Base-by-base conservation (phyloP, 371 early-diverging fungal species). In the Mortierella sp. region DNA sequence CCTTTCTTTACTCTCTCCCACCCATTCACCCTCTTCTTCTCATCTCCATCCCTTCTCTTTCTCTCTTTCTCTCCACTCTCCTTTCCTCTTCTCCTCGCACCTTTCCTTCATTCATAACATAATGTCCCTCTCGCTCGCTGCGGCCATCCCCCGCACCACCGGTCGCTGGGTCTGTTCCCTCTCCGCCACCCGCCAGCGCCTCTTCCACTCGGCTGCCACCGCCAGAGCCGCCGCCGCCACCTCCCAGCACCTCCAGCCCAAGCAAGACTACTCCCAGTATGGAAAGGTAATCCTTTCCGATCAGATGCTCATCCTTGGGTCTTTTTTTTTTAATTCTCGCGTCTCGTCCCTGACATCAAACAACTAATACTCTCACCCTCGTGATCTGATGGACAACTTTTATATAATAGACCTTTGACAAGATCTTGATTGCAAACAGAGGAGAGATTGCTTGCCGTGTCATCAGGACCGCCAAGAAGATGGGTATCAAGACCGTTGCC, bases 381-480 rank as follows among this genome's bases (percentile, higher is more conserved):
- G 41, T 68, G 68, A 41, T 68, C 41, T 68, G 68, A 68, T 68
- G 68, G 24, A 27, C 56, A 56, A 29, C 0, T 60, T 12, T 27
- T n/a, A 6, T 29, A 27, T 18, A 8, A 27, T 84, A 89, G 89
- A 89, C 91, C 49, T 97, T 99, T 87, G 92, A 96, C 91, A 99
- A 99, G 90, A 97, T 99, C 72, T 92, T 99, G 70, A 95, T 99
- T 80, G 99, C 99, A 55, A 99, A 99, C 90, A 94, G 99, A 75
- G 99, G 99, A 77, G 99, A 99, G 89, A 98, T 98, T 77, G 98
- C 99, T 2, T 95, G 96, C 89, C 93, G 98, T 75, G 96, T 99
- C 58, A 97, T 98, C 84, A 93, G 93, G 72, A 97, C 98, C 2
- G 96, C 95, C 79, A 91, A 89, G 79, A 93, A 93, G 80, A 89